These are phyloP conservation scores for Penicillium malachiteum DNA, from an alignment of 495 filamentous ascomycete genomes.

Conservation along the genomic window DNA sequence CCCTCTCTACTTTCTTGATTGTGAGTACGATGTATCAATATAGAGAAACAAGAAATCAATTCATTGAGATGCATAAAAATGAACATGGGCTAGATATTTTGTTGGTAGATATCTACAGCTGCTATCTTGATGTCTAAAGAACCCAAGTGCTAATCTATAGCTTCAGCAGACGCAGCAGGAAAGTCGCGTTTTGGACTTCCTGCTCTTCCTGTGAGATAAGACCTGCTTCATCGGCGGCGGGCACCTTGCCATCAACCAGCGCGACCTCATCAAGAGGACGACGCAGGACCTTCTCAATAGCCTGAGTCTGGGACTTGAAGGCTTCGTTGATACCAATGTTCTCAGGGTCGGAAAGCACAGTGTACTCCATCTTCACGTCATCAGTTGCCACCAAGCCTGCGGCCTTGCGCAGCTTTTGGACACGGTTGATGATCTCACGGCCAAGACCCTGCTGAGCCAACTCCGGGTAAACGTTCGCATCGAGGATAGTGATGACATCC, in stretches of 20 bases:
- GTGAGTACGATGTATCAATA: too few species aligned
- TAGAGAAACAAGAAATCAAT: too few species aligned
- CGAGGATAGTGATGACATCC: constrained; percentile 81
- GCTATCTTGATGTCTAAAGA: neutral
- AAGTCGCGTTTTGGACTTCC: constrained; percentile 83
- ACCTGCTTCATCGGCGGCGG: constrained; percentile 53
- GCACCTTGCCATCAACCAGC: constrained; percentile 60
- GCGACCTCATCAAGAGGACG: constrained; percentile 75
- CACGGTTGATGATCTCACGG: constrained; percentile 79
- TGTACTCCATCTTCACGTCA: constrained; percentile 83
- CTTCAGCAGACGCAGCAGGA: constrained; percentile 79
- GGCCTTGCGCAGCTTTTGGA: constrained; percentile 79
- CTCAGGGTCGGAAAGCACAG: constrained; percentile 73
- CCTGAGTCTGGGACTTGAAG: constrained; percentile 64
- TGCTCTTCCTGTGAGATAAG: constrained; percentile 84
- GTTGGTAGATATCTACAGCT: neutral
- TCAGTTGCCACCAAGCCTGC: constrained; percentile 78
- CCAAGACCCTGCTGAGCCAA: constrained; percentile 73
- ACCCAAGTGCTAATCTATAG: constrained; percentile 45
- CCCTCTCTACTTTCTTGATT: too few species aligned
- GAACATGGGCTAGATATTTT: neutral
- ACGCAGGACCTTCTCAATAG: constrained; percentile 77
- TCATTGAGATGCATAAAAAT: too few species aligned
- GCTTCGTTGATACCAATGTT: constrained; percentile 69
- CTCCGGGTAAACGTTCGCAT: constrained; percentile 69